Conservation (phyloP, 2,329 filamentous ascomycete genomes). For the Neofusicoccum ribis region DNA sequence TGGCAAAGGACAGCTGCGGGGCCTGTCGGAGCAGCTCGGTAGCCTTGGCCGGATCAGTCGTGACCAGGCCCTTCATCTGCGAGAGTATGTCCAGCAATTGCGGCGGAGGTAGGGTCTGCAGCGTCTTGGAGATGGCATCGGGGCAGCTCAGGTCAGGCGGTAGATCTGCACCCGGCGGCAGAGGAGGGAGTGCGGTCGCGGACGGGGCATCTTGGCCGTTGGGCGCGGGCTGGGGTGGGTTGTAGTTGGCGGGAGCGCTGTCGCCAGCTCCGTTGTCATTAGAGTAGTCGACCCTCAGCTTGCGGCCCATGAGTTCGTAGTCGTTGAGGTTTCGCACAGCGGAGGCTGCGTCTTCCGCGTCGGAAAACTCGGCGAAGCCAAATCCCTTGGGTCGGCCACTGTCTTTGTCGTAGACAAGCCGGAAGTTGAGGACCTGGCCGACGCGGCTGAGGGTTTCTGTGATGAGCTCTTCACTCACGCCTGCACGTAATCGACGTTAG, state of each 20-base stretch:
- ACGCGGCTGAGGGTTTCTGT: constrained; percentile 88
- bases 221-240: constrained; percentile 35
- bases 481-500: constrained; percentile 47
- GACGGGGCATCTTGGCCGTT: constrained; percentile 47
- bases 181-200: constrained; percentile 64
- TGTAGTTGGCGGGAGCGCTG: constrained; percentile 50
- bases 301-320: constrained; percentile 90
- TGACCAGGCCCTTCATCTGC: constrained; percentile 91
- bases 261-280: constrained; percentile 70
- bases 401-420: constrained; percentile 92
- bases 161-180: constrained; percentile 82
- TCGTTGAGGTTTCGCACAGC: constrained; percentile 95
- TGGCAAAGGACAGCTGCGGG: constrained; percentile 89
- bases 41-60: constrained; percentile 76
- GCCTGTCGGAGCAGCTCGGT: constrained; percentile 84
- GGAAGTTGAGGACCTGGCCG: constrained; percentile 87
- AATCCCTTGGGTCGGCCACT: constrained; percentile 95
- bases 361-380: constrained; percentile 93
- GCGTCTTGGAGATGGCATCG: constrained; percentile 88
- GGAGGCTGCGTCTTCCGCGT: constrained; percentile 86
- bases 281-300: constrained; percentile 92
- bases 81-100: constrained; percentile 91
- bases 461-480: constrained; percentile 94
- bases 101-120: constrained; percentile 79
- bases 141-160: constrained; percentile 79